Evolutionary conservation across 805 yeast species (phyloP).

Genomic region (Candida caryicola): DNA sequence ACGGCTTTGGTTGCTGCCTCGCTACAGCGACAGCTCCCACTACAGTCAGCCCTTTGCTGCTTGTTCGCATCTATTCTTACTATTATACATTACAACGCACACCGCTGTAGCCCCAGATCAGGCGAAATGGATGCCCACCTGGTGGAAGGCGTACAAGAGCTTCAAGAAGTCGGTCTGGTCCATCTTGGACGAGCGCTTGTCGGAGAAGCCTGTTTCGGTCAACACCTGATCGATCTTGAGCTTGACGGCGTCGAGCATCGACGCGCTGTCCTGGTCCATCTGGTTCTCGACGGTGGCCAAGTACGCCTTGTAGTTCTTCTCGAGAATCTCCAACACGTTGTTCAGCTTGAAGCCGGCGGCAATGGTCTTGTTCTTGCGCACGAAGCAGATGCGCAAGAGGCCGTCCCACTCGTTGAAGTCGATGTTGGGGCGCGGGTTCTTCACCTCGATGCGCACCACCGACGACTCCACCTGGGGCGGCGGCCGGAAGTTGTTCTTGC

Average conservation of each 20-base stretch:
- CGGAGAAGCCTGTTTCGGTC: conserved; percentile 73
- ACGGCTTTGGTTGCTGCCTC: too few relatives aligned
- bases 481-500: conserved; percentile 93
- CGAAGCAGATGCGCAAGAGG: conserved; percentile 82
- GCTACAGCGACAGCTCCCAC: too few relatives aligned
- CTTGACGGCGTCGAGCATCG: conserved; percentile 53
- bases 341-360: conserved; percentile 88
- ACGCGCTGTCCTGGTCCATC: conserved; percentile 39
- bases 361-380: conserved; percentile 88
- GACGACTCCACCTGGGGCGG: conserved; percentile 98
- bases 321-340: conserved; percentile 76
- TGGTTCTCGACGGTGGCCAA: conserved; percentile 51
- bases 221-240: conserved; percentile 71
- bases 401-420: conserved; percentile 98
- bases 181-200: conserved; percentile 87
- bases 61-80: too few relatives aligned
- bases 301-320: conserved; percentile 81
- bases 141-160: conserved; percentile 88
- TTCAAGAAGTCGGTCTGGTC: conserved; percentile 92
- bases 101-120: conserved; percentile 24
- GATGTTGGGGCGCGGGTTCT: conserved; percentile 88
- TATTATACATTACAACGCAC: neutral
- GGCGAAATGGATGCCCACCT: conserved; percentile 95
- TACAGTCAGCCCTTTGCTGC: too few relatives aligned
- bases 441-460: conserved; percentile 90